phyloP scores from a whole-genome alignment of 495 filamentous ascomycete genomes.

The Hypoxylon lienhwacheense region DNA sequence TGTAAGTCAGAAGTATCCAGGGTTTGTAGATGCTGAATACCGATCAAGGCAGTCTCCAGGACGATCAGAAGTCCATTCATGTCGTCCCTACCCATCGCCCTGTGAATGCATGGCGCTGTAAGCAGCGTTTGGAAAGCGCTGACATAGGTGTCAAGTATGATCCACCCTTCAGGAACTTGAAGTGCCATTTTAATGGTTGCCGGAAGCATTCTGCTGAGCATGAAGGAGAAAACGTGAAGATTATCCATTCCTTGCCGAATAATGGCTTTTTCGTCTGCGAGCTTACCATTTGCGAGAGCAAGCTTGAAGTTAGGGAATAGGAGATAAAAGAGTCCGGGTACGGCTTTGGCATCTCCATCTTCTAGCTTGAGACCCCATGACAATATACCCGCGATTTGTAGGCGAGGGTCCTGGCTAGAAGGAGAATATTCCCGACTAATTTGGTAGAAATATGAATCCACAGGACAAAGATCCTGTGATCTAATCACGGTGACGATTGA shows the following conservation, averaged over 20 bases:
- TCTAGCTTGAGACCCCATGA: slow-evolving; percentile 52
- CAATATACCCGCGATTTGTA: slow-evolving; percentile 52
- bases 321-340: slow-evolving; percentile 53
- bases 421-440: slow-evolving; percentile 53
- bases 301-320: slow-evolving; percentile 55
- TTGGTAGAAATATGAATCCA: slow-evolving; percentile 52
- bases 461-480: slow-evolving; percentile 49
- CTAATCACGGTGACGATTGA: slow-evolving; percentile 49
- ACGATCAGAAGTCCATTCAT: slow-evolving; percentile 30
- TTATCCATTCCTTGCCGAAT: slow-evolving; percentile 47
- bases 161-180: slow-evolving; percentile 32
- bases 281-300: slow-evolving; percentile 46
- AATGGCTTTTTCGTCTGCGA: slow-evolving; percentile 44
- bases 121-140: slow-evolving; percentile 36
- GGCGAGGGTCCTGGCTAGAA: slow-evolving; percentile 49
- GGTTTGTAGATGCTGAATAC: slow-evolving; percentile 10
- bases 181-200: slow-evolving; percentile 40
- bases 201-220: slow-evolving; percentile 49
- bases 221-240: slow-evolving; percentile 45
- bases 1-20: slow-evolving; percentile 5
- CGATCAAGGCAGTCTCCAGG: slow-evolving; percentile 20
- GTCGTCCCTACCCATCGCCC: slow-evolving; percentile 32
- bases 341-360: slow-evolving; percentile 46
- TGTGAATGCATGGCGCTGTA: slow-evolving; percentile 30
- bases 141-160: slow-evolving; percentile 46